phyloP scores from a whole-genome alignment of 2,329 filamentous ascomycete species.

The Cladosporium sp. region DNA sequence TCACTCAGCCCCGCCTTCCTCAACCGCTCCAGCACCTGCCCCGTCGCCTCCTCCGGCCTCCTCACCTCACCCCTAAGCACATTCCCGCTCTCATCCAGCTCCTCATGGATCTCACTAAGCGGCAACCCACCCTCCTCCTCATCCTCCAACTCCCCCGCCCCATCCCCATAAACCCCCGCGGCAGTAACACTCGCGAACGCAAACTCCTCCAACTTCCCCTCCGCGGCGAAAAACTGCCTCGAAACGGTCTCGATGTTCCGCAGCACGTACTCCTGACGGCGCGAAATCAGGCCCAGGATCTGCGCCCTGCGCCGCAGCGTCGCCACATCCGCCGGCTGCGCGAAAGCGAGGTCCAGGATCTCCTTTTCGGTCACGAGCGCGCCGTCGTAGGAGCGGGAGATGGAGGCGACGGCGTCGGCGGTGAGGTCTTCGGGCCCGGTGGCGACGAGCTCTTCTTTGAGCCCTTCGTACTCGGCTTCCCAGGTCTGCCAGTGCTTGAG shows the following conservation, averaged over 20 bases:
- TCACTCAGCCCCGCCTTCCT: constrained; percentile 64
- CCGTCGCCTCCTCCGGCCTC: constrained; percentile 59
- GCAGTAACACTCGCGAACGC: constrained; percentile 28
- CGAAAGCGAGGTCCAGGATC: constrained; percentile 47
- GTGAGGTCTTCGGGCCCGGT: constrained; percentile 41
- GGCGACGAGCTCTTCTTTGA: constrained; percentile 72
- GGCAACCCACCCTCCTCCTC: constrained; percentile 63
- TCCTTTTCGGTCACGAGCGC: constrained; percentile 59
- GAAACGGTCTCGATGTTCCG: constrained; percentile 70
- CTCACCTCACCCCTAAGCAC: constrained; percentile 53
- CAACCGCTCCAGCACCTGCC: constrained; percentile 64
- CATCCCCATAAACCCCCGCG: constrained; percentile 24
- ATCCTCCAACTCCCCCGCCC: constrained; percentile 31
- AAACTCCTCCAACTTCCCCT: constrained; percentile 63
- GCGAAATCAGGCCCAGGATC: constrained; percentile 61
- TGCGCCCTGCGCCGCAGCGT: constrained; percentile 51
- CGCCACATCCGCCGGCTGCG: constrained; percentile 30
- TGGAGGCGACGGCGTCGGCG: constrained; percentile 25
- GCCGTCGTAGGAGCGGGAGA: constrained; percentile 56
- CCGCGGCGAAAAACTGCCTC: constrained; percentile 62
- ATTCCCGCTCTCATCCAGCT: constrained; percentile 85
- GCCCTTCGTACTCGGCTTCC: constrained; percentile 84
- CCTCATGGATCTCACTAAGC: constrained; percentile 84
- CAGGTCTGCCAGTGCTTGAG: constrained; percentile 84
- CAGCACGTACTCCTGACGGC: constrained; percentile 82